phyloP scores from a whole-genome alignment of 352 stramenopile species.

The Globisporangium canariense region DNA sequence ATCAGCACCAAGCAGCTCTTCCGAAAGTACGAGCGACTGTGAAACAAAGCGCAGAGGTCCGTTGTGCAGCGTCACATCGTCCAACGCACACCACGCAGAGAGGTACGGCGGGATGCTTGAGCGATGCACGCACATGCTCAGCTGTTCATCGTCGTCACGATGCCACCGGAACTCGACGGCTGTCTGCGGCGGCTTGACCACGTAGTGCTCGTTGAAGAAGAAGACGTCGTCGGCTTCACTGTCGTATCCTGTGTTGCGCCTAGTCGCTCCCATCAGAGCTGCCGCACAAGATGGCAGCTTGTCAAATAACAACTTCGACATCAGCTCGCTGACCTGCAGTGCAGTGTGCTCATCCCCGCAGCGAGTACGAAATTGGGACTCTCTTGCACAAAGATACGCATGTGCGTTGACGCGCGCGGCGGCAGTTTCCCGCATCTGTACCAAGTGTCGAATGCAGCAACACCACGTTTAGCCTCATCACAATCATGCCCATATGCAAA shows the following conservation, averaged over 20 bases:
- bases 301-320: slow-evolving; percentile 38
- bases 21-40: background rate
- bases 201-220: slow-evolving; percentile 85
- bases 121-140: slow-evolving; percentile 67
- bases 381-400: slow-evolving; percentile 28
- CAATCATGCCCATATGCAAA: background rate
- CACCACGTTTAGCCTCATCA: background rate
- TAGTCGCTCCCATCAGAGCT: slow-evolving; percentile 14
- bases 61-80: slow-evolving; percentile 48
- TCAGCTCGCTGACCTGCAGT: slow-evolving; percentile 9
- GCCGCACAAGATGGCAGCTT: slow-evolving; percentile 30
- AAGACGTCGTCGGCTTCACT: slow-evolving; percentile 13
- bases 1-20: background rate
- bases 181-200: slow-evolving; percentile 58
- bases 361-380: slow-evolving; percentile 18
- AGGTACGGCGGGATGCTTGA: slow-evolving; percentile 45
- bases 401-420: slow-evolving; percentile 20
- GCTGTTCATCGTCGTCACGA: slow-evolving; percentile 70
- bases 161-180: slow-evolving; percentile 73
- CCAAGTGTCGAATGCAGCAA: background rate
- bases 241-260: background rate
- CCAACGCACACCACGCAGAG: slow-evolving; percentile 65
- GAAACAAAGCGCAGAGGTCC: slow-evolving; percentile 59
- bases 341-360: background rate
- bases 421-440: slow-evolving; percentile 43